A percentile compares a stretch with the other conserved stretches of the same genome.
Conservation (phyloP, 2,329 filamentous ascomycete genomes). For the Aureobasidium leucospermi region DNA sequence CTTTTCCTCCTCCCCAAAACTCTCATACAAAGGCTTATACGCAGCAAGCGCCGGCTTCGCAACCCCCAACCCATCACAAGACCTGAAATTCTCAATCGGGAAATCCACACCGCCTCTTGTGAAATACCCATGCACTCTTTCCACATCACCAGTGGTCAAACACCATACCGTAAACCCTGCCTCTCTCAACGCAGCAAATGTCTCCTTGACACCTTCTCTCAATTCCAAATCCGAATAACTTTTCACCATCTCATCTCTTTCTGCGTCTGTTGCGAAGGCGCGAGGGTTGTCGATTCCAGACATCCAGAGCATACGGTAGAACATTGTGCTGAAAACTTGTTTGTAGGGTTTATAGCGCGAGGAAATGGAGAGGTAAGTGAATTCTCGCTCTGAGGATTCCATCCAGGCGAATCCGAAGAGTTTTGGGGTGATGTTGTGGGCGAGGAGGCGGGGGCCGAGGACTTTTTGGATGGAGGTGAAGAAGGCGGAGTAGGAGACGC, state of each 20-base stretch:
- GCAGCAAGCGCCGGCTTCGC: constrained; percentile 45
- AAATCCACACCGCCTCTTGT: constrained; percentile 42
- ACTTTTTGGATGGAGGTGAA: constrained; percentile 34
- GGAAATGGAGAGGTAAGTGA: constrained; percentile 42
- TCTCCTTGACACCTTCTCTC: constrained; percentile 35
- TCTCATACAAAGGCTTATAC: constrained; percentile 39
- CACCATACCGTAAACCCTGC: constrained; percentile 48
- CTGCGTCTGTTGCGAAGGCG: constrained; percentile 35
- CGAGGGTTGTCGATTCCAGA: constrained; percentile 39
- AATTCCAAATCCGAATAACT: constrained; percentile 30
- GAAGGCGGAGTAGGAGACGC: constrained; percentile 40
- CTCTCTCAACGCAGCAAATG: constrained; percentile 36
- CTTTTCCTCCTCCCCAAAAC: constrained; percentile 33
- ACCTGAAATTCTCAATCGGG: constrained; percentile 44
- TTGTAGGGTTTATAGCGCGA: constrained; percentile 38
- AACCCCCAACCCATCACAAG: constrained; percentile 42
- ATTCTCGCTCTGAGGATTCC: constrained; percentile 42
- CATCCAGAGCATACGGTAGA: constrained; percentile 43
- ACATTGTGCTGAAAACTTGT: constrained; percentile 37
- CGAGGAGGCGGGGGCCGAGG: constrained; percentile 36
- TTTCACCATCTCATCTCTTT: constrained; percentile 34
- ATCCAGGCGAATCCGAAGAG: constrained; percentile 43
- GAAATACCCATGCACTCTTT: constrained; percentile 48
- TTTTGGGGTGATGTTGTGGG: constrained; percentile 34
- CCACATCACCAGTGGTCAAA: constrained; percentile 45